phyloP scores from a whole-genome alignment of 2,329 filamentous ascomycete genomes.

The Colletotrichum phormii region DNA sequence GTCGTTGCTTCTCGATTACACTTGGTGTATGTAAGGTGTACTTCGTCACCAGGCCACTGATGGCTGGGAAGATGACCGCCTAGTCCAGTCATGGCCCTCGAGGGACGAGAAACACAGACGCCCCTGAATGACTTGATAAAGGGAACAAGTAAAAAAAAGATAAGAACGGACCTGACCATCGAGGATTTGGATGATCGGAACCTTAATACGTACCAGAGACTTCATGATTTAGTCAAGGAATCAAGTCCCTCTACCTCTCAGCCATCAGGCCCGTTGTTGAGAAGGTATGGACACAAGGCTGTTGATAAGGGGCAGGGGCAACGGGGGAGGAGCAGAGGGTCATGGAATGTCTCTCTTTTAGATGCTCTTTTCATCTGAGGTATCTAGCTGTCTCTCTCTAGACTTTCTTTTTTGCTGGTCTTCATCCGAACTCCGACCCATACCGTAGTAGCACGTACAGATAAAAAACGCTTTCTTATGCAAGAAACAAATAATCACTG shows the following conservation, averaged over 20 bases:
- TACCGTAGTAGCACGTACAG: slow-evolving; percentile 31
- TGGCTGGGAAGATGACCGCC: not conserved
- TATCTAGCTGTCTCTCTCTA: slow-evolving; percentile 33
- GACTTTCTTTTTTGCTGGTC: slow-evolving; percentile 29
- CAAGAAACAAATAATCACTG: slow-evolving; percentile 19
- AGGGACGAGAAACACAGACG: not conserved
- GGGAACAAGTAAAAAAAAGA: too few relatives aligned
- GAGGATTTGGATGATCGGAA: not conserved
- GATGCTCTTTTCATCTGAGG: slow-evolving; percentile 28
- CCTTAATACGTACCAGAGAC: not conserved
- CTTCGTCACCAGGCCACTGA: not conserved
- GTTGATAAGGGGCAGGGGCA: not conserved
- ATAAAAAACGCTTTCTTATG: slow-evolving; percentile 23
- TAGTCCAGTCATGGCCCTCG: not conserved
- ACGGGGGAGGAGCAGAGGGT: not conserved
- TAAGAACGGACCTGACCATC: not conserved
- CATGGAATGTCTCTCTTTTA: not conserved
- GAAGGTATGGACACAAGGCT: not conserved
- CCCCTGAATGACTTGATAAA: too few relatives aligned
- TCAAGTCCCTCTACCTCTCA: not conserved
- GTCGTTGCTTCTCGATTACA: not conserved
- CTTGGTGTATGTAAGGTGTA: not conserved
- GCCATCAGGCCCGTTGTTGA: not conserved
- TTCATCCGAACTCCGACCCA: slow-evolving; percentile 36
- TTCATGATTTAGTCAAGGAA: not conserved